Base-by-base conservation (phyloP, 345 rosid species). In the Mallotus nudiflorus region DNA sequence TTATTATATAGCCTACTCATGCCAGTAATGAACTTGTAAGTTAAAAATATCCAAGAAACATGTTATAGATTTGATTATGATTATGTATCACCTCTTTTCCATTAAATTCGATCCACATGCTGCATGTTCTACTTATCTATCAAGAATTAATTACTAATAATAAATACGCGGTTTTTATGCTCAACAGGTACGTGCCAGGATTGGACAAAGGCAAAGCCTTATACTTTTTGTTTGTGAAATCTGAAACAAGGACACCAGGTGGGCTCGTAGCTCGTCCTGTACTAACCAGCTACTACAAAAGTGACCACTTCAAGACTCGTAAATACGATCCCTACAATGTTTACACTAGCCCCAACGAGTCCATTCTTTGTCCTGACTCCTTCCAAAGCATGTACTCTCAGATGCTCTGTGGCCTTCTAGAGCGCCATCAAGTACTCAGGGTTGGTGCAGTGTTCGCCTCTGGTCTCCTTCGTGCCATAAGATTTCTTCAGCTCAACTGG, bases 21-120 rank as follows among this genome's bases (percentile, higher is more conserved):
- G 93, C 99, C 99, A 42, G 99, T 95, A n/a, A 95, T 95, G 99
- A 95, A 95, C 84, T 87, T 92, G 97, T 95, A 84, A 85, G 96
- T 82, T 9, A 12, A 24, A n/a, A 0, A 50, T 4, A 52, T 25
- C 16, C 6, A 25, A 33, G 14, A 49, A 48, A 49, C 51, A 39
- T 48, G 57, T 33, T 20, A 15, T 24, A 10, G 27, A 33, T 33
- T 33, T 33, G 2, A 55, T 20, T 16, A n/a, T n/a, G n/a, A n/a
- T n/a, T 25, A 48, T 37, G 16, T 62, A 20, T 12, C 45, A 42
- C 52, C 44, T 57, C 39, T 8, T 9, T 15, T 60, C 37, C 49
- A 45, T 54, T 74, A 35, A 74, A 61, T 62, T 55, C 58, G 4
- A 27, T 60, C n/a, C 73, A 62, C 69, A 53, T 68, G 65, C 64